phyloP scores from a whole-genome alignment of 2,329 filamentous ascomycete genomes.

The Colletotrichum sansevieriae region DNA sequence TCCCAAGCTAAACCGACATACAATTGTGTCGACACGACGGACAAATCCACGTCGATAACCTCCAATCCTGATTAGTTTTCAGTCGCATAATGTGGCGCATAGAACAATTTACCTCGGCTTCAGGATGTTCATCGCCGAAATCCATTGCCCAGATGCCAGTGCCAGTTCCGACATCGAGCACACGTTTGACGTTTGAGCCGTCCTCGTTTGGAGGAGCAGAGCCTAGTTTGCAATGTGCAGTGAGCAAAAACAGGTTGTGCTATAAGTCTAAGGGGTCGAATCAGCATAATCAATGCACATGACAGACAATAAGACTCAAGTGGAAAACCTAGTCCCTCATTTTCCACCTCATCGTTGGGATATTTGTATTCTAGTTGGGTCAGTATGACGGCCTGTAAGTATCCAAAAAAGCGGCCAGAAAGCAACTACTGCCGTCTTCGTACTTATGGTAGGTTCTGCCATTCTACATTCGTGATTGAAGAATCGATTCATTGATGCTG shows the following conservation, averaged over 20 bases:
- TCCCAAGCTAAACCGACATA: slow-evolving; percentile 32
- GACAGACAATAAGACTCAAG: neutral
- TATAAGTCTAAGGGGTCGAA: slow-evolving; percentile 48
- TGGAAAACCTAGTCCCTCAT: slow-evolving; percentile 23
- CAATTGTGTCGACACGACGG: slow-evolving; percentile 55
- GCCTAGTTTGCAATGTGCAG: slow-evolving; percentile 48
- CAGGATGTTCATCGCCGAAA: slow-evolving; percentile 53
- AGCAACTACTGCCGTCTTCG: slow-evolving; percentile 23
- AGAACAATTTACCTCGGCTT: slow-evolving; percentile 45
- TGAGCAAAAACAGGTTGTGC: slow-evolving; percentile 52
- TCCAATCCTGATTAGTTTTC: slow-evolving; percentile 6
- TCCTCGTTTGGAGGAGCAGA: slow-evolving; percentile 45
- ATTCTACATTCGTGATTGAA: no score
- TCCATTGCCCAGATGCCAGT: slow-evolving; percentile 62
- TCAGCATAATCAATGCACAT: no score
- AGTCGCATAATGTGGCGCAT: no score
- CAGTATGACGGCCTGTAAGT: neutral
- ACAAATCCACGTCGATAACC: slow-evolving; percentile 56
- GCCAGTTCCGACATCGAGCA: slow-evolving; percentile 62
- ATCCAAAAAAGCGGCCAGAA: neutral
- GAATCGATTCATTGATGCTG: no score
- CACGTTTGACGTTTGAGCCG: slow-evolving; percentile 43
- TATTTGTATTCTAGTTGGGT: slow-evolving; percentile 32
- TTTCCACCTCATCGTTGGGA: slow-evolving; percentile 40
- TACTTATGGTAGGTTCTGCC: slow-evolving; percentile 52